phyloP scores from a whole-genome alignment of 1,139 yeast species.

The Zhuliangozyma blackwelliae region DNA sequence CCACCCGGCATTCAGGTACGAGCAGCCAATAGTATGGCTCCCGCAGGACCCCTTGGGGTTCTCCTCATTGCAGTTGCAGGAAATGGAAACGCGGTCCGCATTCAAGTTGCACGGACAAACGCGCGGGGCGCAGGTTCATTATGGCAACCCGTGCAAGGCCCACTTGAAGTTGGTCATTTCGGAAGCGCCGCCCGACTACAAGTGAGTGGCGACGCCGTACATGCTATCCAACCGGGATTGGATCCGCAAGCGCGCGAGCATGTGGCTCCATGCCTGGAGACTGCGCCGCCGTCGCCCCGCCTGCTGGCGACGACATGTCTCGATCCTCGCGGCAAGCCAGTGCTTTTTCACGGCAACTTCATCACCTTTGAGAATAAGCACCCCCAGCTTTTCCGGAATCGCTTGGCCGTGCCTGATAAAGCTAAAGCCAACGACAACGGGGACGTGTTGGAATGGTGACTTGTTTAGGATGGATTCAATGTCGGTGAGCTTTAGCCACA shows the following conservation, averaged over 20 bases:
- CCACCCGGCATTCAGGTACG: conserved; percentile 34
- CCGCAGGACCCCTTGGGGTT: conserved; percentile 25
- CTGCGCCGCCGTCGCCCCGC: conserved; percentile 1
- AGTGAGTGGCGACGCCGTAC: conserved; percentile 12
- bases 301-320: conserved; percentile 4
- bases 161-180: conserved; percentile 18
- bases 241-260: conserved; percentile 20
- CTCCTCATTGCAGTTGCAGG: conserved; percentile 11
- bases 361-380: conserved; percentile 20
- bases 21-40: conserved; percentile 32
- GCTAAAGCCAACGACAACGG: conserved; percentile 34
- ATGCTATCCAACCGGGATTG: conserved; percentile 16
- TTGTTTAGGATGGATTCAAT: conserved; percentile 20
- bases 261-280: conserved; percentile 18
- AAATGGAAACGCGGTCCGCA: conserved; percentile 8
- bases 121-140: conserved; percentile 24
- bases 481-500: conserved; percentile 25
- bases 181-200: conserved; percentile 37
- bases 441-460: conserved; percentile 18
- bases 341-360: conserved; percentile 18
- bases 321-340: conserved; percentile 26
- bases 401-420: conserved; percentile 26
- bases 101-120: conserved; percentile 22
- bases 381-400: conserved; percentile 29
- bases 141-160: conserved; percentile 7